A percentile compares a stretch with the other conserved stretches of the same genome.
Conservation (phyloP, 768 basidiomycete genomes). For the Amanita pseudoporphyria region DNA sequence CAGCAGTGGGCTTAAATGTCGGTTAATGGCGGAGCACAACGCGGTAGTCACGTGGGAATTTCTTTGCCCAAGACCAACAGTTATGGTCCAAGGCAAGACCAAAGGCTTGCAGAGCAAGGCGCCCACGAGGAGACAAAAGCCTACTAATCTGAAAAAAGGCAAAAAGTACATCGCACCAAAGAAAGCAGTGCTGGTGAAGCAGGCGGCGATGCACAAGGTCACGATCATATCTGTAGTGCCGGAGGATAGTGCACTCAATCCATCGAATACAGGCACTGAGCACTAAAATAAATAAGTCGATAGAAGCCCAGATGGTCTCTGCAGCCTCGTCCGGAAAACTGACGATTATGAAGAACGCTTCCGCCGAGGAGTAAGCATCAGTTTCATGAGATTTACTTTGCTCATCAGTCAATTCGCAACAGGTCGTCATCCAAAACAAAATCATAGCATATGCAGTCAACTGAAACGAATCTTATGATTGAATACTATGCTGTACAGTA, state of each 20-base stretch:
- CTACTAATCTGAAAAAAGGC: slow-evolving; percentile 72
- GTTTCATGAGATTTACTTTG: not conserved
- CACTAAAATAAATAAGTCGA: slow-evolving; percentile 86
- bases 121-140: slow-evolving; percentile 50
- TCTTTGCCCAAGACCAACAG: slow-evolving; percentile 1
- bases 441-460: not conserved
- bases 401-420: not conserved
- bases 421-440: slow-evolving; percentile 1
- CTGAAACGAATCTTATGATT: not conserved
- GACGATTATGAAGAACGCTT: slow-evolving; percentile 80
- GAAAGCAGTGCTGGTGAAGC: slow-evolving; percentile 62
- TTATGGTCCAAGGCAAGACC: slow-evolving; percentile 77
- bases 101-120: slow-evolving; percentile 63
- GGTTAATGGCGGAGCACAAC: slow-evolving; percentile 32
- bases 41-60: slow-evolving; percentile 24
- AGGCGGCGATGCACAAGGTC: slow-evolving; percentile 74
- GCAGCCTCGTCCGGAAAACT: slow-evolving; percentile 86
- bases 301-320: slow-evolving; percentile 84
- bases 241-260: not conserved
- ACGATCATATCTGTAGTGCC: not conserved
- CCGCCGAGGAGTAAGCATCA: slow-evolving; percentile 28
- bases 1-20: slow-evolving; percentile 22
- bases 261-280: slow-evolving; percentile 51
- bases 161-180: slow-evolving; percentile 73
- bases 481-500: not conserved